Base-by-base conservation (phyloP, 2,329 filamentous ascomycete genomes). In the Cordyceps javanica region DNA sequence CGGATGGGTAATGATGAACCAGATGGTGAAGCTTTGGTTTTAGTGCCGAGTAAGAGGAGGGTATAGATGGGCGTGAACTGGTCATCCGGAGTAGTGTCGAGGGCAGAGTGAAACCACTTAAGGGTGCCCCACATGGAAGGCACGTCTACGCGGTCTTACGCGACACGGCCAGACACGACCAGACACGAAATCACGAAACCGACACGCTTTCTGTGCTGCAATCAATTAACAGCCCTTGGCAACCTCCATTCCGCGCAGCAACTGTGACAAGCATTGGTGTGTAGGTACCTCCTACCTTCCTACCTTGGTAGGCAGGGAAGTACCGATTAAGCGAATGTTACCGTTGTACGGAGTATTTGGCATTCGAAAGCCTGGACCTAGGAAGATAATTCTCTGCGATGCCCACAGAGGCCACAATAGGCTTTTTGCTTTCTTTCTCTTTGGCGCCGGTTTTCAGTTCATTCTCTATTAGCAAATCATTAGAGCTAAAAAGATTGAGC, bases 141-240 rank as follows among this genome's bases (percentile, higher is more conserved):
- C 41, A 44, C 25, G 50, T 10, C 44, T 3, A 54, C 50, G 57
- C 57, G 49, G 39, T 42, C 25, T 3, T 5, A 48, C 59, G 49
- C 51, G 57, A 55, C 58, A 57, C 57, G 39, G 11, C 28, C 11
- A 19, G 62, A 67, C 69, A 69, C 69, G 69, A 62, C 58, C 48
- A 42, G 59, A 67, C 72, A 70, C 72, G 73, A 70, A 65, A 66
- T 67, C 74, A 72, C 74, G 74, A 76, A 76, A 75, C 66, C 54
- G 72, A 76, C 74, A 76, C 74, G 74, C 71, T 72, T 42, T 41
- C 14, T 23, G 32, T 19, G 55, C 41, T 28, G 49, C 55, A 54
- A 58, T 62, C 62, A 64, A 64, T 63, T 64, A 61, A 63, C 38
- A 36, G 26, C 34, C 48, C 36, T 49, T 30, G 49, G 59, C 41